phyloP scores from a whole-genome alignment of 371 early-diverging fungal genomes.

The Sporodiniella umbellata region DNA sequence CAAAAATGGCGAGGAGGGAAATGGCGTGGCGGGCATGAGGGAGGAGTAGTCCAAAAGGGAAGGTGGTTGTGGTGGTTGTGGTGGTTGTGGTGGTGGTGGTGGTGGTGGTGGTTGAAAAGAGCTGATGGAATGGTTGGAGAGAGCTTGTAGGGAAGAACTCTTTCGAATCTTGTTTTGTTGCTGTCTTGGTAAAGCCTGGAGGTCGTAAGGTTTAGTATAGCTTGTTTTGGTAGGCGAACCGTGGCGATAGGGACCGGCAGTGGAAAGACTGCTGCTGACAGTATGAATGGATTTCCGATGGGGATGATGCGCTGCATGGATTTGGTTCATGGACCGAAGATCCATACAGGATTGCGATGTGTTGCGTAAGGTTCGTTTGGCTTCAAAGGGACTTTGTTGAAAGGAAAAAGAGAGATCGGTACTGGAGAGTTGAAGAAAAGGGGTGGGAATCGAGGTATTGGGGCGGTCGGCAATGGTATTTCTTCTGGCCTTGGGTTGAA shows the following conservation, averaged over 20 bases:
- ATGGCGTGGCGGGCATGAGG: not conserved
- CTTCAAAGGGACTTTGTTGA: constrained; percentile 20
- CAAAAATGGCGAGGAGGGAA: constrained; percentile 11
- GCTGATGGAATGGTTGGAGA: constrained; percentile 14
- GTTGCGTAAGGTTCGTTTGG: not conserved
- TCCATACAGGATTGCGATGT: constrained; percentile 23
- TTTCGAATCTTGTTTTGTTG: constrained; percentile 16
- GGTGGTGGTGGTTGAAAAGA: too few relatives aligned
- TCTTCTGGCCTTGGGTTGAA: constrained; percentile 6
- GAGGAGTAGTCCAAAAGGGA: not conserved
- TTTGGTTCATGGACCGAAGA: constrained; percentile 11
- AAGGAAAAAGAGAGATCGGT: constrained; percentile 13
- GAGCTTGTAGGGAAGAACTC: constrained; percentile 10
- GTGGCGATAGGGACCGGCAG: constrained; percentile 10
- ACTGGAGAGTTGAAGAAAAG: not conserved
- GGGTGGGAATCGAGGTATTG: not conserved
- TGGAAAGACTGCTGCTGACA: constrained; percentile 1
- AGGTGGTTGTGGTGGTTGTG: constrained; percentile 10
- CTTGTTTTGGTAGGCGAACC: not conserved
- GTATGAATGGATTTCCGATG: constrained; percentile 14
- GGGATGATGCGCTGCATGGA: constrained; percentile 11
- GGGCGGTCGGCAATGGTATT: constrained; percentile 15
- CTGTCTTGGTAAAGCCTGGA: constrained; percentile 3
- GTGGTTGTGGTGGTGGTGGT: too few relatives aligned
- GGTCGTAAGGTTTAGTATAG: not conserved